Conservation (phyloP, 2,329 filamentous ascomycete genomes). For the Aspergillus fijiensis region DNA sequence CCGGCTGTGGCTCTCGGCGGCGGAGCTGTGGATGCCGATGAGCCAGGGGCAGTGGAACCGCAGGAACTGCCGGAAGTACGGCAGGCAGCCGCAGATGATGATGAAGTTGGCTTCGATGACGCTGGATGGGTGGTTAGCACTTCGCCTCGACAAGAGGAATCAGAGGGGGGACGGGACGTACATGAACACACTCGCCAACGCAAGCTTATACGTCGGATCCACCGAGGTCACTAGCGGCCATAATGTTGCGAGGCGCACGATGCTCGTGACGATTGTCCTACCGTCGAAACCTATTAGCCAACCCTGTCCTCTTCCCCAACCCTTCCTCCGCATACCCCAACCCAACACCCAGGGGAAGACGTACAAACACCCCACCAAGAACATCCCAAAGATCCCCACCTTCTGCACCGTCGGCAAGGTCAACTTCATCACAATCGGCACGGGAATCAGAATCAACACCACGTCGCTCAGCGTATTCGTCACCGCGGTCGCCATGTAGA, state of each 20-base stretch:
- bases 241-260: constrained; percentile 25
- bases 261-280: constrained; percentile 24
- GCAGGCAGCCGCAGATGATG: constrained; percentile 11
- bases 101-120: constrained; percentile 14
- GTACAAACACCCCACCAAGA: constrained; percentile 21
- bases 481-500: constrained; percentile 24
- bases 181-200: constrained; percentile 17
- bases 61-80: constrained; percentile 10
- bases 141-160: too few relatives aligned
- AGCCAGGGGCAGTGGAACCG: constrained; percentile 5
- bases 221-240: constrained; percentile 20
- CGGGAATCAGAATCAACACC: constrained; percentile 21
- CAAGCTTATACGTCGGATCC: constrained; percentile 20
- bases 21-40: background rate
- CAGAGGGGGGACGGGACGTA: background rate
- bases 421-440: constrained; percentile 17
- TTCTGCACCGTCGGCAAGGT: constrained; percentile 18
- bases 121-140: background rate
- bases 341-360: background rate
- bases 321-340: background rate
- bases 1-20: background rate
- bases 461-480: constrained; percentile 27
- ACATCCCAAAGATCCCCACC: constrained; percentile 18
- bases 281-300: background rate
- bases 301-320: background rate